Percentiles rank a stretch among this genome's conserved stretches.
phyloP scores from a whole-genome alignment of 2,329 filamentous ascomycete genomes.

The Sporothrix variecibatus region DNA sequence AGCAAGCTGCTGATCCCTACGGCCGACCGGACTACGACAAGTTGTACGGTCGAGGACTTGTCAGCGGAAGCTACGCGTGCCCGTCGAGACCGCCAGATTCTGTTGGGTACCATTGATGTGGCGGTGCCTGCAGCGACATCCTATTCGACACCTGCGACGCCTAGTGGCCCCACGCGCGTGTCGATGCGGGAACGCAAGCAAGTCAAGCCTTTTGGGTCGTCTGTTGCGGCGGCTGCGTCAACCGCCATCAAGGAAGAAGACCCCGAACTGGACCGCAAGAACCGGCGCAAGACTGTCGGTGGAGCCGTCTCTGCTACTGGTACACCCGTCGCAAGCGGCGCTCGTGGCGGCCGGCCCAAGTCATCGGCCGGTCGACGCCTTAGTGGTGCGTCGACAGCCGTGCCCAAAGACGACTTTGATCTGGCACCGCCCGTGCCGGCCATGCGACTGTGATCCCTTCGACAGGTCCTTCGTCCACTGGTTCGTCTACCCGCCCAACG shows the following conservation, averaged over 20 bases:
- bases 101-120: conserved; percentile 28
- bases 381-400: conserved; percentile 49
- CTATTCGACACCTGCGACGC: conserved; percentile 31
- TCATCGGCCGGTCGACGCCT: conserved; percentile 48
- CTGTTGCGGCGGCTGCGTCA: background rate
- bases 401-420: conserved; percentile 34
- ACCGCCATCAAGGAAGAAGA: conserved; percentile 49
- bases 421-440: conserved; percentile 9
- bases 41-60: conserved; percentile 77
- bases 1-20: conserved; percentile 79
- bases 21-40: conserved; percentile 68
- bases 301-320: conserved; percentile 43
- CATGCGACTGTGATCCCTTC: background rate
- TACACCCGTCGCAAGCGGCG: background rate
- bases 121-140: background rate
- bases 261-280: conserved; percentile 43
- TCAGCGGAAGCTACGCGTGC: conserved; percentile 66
- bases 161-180: conserved; percentile 60
- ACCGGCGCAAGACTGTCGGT: conserved; percentile 64
- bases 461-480: conserved; percentile 28
- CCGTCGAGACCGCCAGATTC: conserved; percentile 63
- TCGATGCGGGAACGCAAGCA: conserved; percentile 72
- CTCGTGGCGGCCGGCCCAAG: conserved; percentile 35
- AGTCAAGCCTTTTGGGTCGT: conserved; percentile 54
- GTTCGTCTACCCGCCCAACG: conserved; percentile 38